A percentile compares a stretch with the other conserved stretches of the same genome.
Evolutionary conservation across 805 yeast species (phyloP).

Genomic region (Kazachstania africana): DNA sequence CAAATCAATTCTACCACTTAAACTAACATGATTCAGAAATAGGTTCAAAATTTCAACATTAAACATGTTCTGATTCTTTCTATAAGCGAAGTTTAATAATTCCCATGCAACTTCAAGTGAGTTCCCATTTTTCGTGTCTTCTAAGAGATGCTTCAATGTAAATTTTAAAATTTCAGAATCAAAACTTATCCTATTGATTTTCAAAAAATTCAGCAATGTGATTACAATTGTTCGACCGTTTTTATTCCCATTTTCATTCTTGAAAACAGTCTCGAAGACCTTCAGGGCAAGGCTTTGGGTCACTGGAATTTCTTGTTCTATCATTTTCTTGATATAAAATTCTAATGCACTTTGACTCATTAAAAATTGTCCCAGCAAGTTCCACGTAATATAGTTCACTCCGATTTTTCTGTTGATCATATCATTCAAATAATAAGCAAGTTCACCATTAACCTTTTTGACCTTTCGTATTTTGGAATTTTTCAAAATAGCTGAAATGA

Average conservation of each 20-base stretch:
- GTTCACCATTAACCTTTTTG: conserved; percentile 18
- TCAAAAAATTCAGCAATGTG: conserved; percentile 15
- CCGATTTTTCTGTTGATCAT: conserved; percentile 21
- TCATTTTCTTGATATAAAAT: too few relatives aligned
- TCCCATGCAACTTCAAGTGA: too few relatives aligned
- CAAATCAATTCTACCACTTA: conserved; percentile 28
- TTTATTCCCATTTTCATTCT: conserved; percentile 3
- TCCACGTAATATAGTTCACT: conserved; percentile 32
- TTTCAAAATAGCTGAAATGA: conserved; percentile 24
- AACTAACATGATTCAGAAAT: conserved; percentile 23
- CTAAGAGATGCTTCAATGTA: conserved; percentile 17
- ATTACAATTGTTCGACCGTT: conserved; percentile 22
- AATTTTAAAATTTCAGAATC: conserved; percentile 16
- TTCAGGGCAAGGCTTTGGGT: too few relatives aligned
- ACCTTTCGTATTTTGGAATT: conserved; percentile 20
- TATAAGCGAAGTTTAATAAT: too few relatives aligned
- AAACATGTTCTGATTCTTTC: too few relatives aligned
- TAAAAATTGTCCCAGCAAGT: conserved; percentile 24
- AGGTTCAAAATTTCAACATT: conserved; percentile 19
- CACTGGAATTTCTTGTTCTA: too few relatives aligned
- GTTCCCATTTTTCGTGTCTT: conserved; percentile 16
- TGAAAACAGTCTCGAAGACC: too few relatives aligned
- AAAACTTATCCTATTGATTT: conserved; percentile 17
- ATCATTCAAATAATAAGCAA: conserved; percentile 20
- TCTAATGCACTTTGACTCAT: too few relatives aligned